Base-by-base conservation (phyloP, 805 yeast genomes). In the Wickerhamiella nectarea region DNA sequence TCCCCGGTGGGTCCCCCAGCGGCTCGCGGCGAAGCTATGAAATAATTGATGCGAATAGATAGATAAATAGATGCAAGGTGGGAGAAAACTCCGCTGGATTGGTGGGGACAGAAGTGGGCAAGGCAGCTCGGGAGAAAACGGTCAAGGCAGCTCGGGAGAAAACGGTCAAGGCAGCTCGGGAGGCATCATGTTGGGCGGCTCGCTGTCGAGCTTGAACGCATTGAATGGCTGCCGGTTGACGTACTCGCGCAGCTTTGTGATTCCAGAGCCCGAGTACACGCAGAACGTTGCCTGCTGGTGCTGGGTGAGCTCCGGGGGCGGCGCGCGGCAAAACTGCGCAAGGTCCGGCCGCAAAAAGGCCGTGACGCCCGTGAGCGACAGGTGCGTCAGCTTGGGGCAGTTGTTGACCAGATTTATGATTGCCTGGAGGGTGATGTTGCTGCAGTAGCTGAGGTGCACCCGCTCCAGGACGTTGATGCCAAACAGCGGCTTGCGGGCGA, bases 181-280 rank as follows among this genome's bases (percentile, higher is more conserved):
- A 21, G 24, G 24, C 24, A 8, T 5, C 24, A 21, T 21, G 5
- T 8, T 21, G 8, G 24, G 24, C 24, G 8, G 24, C 24, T 21
- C 8, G 24, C 24, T 21, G 8, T 21, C 24, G 31, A 4, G 15
- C 31, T 6, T 15, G 2, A 12, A 3, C 15, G n/a, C 15, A 14
- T 28, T 15, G 34, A 34, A 19, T 11, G 41, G 41, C 4, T 19
- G 20, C 9, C 43, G 36, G 45, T 71, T 76, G 38, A 89, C 68
- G 57, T 80, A 78, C 34, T 74, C 76, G 49, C 95, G 72, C 49
- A 89, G 68, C 47, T 75, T 74, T 39, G 68, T 72, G 14, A 91
- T 95, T 7, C 96, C 96, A 47, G 74, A 75, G 1, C 97, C 97
- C 26, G 89, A 78, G 57, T 86, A 91, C 10, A 89, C 98, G 64